Percentiles rank a stretch among this genome's conserved stretches.
Conservation (phyloP, 169 alveolate genomes). For the Babesia caballi region DNA sequence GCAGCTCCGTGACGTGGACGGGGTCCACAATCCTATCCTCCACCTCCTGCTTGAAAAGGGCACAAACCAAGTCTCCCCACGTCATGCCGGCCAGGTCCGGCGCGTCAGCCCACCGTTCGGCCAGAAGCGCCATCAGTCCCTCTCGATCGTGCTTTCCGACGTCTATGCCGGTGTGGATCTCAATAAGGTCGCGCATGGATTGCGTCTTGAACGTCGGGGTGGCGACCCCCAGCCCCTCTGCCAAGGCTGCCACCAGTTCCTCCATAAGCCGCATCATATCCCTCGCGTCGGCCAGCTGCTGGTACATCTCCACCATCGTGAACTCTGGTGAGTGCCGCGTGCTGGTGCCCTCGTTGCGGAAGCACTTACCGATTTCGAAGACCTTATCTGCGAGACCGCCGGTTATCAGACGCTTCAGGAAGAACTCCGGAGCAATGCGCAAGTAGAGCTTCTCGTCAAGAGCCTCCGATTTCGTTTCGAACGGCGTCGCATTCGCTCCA, state of each 20-base stretch:
- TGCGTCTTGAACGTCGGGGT: slow-evolving; percentile 72
- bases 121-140: slow-evolving; percentile 70
- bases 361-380: slow-evolving; percentile 98
- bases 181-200: slow-evolving; percentile 32
- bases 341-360: slow-evolving; percentile 99
- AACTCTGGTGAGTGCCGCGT: slow-evolving; percentile 99
- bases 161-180: slow-evolving; percentile 34
- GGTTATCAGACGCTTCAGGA: slow-evolving; percentile 93
- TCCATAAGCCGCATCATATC: slow-evolving; percentile 96
- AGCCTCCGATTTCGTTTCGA: slow-evolving; percentile 96
- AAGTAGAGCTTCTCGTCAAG: slow-evolving; percentile 92
- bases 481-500: slow-evolving; percentile 97
- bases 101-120: slow-evolving; percentile 80
- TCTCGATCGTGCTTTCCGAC: slow-evolving; percentile 1
- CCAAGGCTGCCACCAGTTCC: slow-evolving; percentile 88
- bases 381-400: slow-evolving; percentile 96
- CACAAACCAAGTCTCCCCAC: slow-evolving; percentile 48
- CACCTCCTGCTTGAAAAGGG: slow-evolving; percentile 52
- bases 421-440: slow-evolving; percentile 99
- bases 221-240: slow-evolving; percentile 79
- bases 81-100: slow-evolving; percentile 85
- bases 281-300: slow-evolving; percentile 95
- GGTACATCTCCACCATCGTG: slow-evolving; percentile 97
- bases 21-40: slow-evolving; percentile 55
- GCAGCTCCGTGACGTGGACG: slow-evolving; percentile 84